Base-by-base conservation (phyloP, 2,329 filamentous ascomycete genomes). In the Stenocarpella maydis region DNA sequence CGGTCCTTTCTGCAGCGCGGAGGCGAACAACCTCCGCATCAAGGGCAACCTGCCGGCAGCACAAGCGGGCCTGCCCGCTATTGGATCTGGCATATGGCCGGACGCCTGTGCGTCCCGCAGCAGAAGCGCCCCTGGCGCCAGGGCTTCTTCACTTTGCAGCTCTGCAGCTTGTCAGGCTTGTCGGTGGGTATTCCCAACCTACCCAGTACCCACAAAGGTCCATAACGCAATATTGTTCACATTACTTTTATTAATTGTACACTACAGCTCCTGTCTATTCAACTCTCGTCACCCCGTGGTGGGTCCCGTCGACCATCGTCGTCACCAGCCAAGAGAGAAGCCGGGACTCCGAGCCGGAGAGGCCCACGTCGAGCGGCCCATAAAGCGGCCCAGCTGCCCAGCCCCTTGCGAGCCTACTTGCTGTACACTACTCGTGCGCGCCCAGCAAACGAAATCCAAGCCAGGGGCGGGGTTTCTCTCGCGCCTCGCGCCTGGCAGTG, bases 71-170 rank as follows among this genome's bases (percentile, higher is more conserved):
- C 55, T 53, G 47, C 68, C 49, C 69, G 64, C 45, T 65, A 67
- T 68, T 52, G 68, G 49, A 53, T 68, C 53, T 53, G 52, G 55
- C 69, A 64, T 64, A 61, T 49, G 53, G 58, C 34, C 43, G 58
- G 52, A 60, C 49, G 65, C 41, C 65, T 67, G 41, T 67, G 64
- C 50, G 64, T 70, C 45, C 61, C 54, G 65, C 54, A 65, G 55
- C 60, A 70, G 68, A 64, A 24, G 65, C 69, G 65, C n/a, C n/a
- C n/a, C n/a, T n/a, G n/a, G n/a, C n/a, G n/a, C n/a, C 68, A 67
- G 68, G 66, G 68, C 68, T 67, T 67, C 68, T 55, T n/a, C n/a
- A n/a, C n/a, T n/a, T n/a, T 70, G 68, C 64, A 70, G 68, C 65
- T 68, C 28, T 63, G 55, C 69, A 55, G 21, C 45, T 47, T 47